Conservation (phyloP, 2,329 filamentous ascomycete genomes). For the Ceratocystis eucalypticola region DNA sequence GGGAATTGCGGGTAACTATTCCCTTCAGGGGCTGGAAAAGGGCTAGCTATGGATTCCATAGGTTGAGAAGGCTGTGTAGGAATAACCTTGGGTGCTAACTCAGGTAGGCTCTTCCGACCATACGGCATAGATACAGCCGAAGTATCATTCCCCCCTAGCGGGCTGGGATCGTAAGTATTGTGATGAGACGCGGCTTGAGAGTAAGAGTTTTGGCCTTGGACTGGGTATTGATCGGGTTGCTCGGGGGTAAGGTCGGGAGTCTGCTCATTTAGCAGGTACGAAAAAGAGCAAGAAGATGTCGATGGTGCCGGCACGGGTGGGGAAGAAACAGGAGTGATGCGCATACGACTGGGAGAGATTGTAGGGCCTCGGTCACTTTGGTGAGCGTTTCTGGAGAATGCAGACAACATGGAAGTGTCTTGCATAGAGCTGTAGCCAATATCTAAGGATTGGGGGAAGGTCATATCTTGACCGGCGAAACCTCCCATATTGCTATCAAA, state of each 20-base stretch:
- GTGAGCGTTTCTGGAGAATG: neutral
- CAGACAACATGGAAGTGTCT: conserved; percentile 1
- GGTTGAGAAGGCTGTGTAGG: neutral
- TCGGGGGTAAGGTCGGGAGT: neutral
- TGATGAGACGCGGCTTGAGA: neutral
- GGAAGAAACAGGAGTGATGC: neutral
- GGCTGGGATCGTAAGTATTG: neutral
- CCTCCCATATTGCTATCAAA: conserved; percentile 10
- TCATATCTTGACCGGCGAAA: neutral
- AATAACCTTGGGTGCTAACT: neutral
- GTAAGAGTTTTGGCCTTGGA: neutral
- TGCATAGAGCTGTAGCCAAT: neutral
- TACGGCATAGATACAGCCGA: neutral
- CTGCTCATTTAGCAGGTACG: neutral
- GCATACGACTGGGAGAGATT: neutral
- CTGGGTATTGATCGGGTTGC: neutral
- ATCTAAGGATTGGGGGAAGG: neutral
- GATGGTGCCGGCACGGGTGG: neutral
- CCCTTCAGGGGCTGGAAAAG: too few relatives aligned
- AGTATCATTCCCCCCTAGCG: neutral
- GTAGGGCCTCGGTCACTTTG: neutral
- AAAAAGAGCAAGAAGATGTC: neutral
- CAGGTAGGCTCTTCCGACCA: neutral
- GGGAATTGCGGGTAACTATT: too few relatives aligned
- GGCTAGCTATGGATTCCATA: too few relatives aligned